Conservation (phyloP, 352 stramenopile genomes). For the Phytophthora parvispora region DNA sequence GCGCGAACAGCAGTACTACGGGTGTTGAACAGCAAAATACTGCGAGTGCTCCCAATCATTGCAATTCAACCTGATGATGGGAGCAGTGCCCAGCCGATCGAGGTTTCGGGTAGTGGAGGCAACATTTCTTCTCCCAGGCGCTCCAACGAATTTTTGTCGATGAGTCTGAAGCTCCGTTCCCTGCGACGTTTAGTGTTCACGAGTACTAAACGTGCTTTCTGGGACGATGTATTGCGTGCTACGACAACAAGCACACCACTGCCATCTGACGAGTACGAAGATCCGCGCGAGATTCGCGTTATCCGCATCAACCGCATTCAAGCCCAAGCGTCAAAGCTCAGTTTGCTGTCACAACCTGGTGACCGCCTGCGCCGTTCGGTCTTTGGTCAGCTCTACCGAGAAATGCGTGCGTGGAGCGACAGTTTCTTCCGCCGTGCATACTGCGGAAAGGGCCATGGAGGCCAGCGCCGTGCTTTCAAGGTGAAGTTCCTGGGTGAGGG, state of each 20-base stretch:
- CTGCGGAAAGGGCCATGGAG: constrained; percentile 97
- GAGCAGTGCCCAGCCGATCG: constrained; percentile 53
- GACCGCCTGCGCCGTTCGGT: constrained; percentile 94
- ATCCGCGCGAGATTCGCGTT: constrained; percentile 98
- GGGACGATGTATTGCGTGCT: constrained; percentile 93
- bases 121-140: constrained; percentile 15
- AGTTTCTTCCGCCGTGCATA: constrained; percentile 97
- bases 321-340: constrained; percentile 89
- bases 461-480: constrained; percentile 98
- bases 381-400: constrained; percentile 98
- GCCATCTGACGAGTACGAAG: constrained; percentile 99
- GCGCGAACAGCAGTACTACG: constrained; percentile 93
- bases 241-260: constrained; percentile 98
- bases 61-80: constrained; percentile 73
- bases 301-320: constrained; percentile 99
- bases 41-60: constrained; percentile 86
- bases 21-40: constrained; percentile 93
- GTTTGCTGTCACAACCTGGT: constrained; percentile 86
- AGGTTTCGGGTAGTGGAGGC: constrained; percentile 39
- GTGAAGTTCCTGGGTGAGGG: constrained; percentile 99
- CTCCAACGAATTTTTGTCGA: constrained; percentile 71
- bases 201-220: constrained; percentile 95
- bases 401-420: constrained; percentile 96
- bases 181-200: constrained; percentile 90
- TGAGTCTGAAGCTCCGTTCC: constrained; percentile 77